Evolutionary conservation across 345 rosid species (phyloP).

Genomic region (Turritis glabra): DNA sequence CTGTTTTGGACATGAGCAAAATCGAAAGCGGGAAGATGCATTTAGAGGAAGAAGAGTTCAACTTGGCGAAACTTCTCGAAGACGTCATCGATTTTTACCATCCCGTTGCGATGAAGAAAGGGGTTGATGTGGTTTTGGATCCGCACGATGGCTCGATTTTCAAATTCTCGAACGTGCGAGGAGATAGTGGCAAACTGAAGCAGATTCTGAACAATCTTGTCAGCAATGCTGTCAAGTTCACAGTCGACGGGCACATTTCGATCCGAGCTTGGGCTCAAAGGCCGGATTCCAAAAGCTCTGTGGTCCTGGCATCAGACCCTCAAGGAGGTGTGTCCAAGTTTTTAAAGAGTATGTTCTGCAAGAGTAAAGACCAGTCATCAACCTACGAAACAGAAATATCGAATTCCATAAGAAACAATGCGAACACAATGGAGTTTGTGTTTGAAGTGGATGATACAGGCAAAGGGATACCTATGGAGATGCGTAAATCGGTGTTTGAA

Average conservation of each 20-base stretch:
- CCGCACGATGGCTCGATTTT: slow-evolving; percentile 55
- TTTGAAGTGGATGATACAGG: slow-evolving; percentile 89
- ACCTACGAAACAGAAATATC: not conserved
- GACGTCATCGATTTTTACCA: slow-evolving; percentile 60
- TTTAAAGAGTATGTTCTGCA: slow-evolving; percentile 27
- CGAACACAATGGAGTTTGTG: slow-evolving; percentile 51
- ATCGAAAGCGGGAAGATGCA: slow-evolving; percentile 83
- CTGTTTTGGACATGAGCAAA: slow-evolving; percentile 76
- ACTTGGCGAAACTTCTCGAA: slow-evolving; percentile 58
- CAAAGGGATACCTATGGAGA: slow-evolving; percentile 73
- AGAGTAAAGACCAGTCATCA: slow-evolving; percentile 33
- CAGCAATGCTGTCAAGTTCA: slow-evolving; percentile 85
- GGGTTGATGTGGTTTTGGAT: slow-evolving; percentile 69
- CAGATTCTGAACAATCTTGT: slow-evolving; percentile 65
- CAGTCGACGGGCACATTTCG: slow-evolving; percentile 56
- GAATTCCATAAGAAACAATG: slow-evolving; percentile 26
- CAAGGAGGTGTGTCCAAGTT: slow-evolving; percentile 22
- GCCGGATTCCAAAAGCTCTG: slow-evolving; percentile 43
- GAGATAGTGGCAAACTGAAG: slow-evolving; percentile 61
- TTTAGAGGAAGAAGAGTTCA: slow-evolving; percentile 67
- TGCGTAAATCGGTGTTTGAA: slow-evolving; percentile 65
- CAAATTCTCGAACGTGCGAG: slow-evolving; percentile 51
- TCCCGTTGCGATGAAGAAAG: slow-evolving; percentile 60
- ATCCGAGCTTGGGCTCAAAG: slow-evolving; percentile 65
- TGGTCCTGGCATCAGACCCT: slow-evolving; percentile 35